Base-by-base conservation (phyloP, 257 asterid genomes). In the Leptodermis oblonga region DNA sequence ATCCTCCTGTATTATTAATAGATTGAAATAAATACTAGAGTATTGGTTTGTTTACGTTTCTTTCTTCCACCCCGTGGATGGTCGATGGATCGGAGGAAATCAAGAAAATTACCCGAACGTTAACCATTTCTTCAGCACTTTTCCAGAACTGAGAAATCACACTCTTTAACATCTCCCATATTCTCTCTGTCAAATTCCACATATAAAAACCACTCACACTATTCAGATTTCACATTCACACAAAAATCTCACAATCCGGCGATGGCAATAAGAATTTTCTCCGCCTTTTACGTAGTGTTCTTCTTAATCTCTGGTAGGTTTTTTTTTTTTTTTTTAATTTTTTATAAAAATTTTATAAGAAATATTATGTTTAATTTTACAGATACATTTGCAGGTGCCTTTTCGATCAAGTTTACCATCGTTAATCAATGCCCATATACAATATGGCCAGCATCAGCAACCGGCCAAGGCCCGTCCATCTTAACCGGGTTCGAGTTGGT, bases 401-500 rank as follows among this genome's bases (percentile, higher is more conserved):
- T 67, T 7, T 73, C 92, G 4, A 81, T 82, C 0, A 61, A 31
- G 30, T 67, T 88, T 59, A 78, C 87, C 2, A 30, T 88, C 28
- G 70, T 7, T 20, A 86, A 83, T 37, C 79, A 82, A 26, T 88
- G 92, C 18, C 73, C 74, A 2, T 79, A 59, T 54, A 53, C 70
- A 36, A 76, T 88, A 28, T 84, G 89, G 90, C 92, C 92, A 0
- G 96, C 88, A 46, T 62, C 86, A 0, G 63, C 72, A 20, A 79
- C 88, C 20, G 68, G 83, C 15, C 0, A 30, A 5, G 96, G 86
- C 1, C 30, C 72, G 0, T 37, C 33, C 14, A 23, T 68, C 10
- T 11, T 20, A 1, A 78, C 93, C 0, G 93, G 90, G 18, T 78
- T 88, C 25, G 71, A 65, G 1, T 65, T 88, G 28, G 69, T 73